phyloP scores from a whole-genome alignment of 371 early-diverging fungal species.

The Blakeslea trispora region DNA sequence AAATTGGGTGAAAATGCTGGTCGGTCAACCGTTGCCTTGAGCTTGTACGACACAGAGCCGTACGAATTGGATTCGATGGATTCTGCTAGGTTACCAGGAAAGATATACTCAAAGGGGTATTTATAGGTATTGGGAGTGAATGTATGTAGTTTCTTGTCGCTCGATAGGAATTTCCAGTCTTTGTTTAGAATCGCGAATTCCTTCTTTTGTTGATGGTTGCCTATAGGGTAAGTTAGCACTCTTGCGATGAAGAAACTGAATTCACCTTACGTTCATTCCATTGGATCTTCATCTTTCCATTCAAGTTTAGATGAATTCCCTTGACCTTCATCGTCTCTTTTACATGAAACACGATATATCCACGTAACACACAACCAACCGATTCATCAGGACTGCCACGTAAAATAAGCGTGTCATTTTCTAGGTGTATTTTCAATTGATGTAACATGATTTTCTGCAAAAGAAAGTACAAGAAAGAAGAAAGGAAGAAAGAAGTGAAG shows the following conservation, averaged over 20 bases:
- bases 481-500: conserved; percentile 1
- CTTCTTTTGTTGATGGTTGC: conserved; percentile 28
- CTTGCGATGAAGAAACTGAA: no score
- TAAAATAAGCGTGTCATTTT: conserved; percentile 28
- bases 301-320: conserved; percentile 28
- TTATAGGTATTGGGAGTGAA: conserved; percentile 24
- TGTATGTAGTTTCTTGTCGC: conserved; percentile 22
- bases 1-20: conserved; percentile 36
- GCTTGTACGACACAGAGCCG: conserved; percentile 38
- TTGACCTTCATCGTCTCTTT: conserved; percentile 32
- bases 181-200: conserved; percentile 26
- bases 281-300: conserved; percentile 32
- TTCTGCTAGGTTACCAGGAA: conserved; percentile 44
- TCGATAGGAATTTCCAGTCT: conserved; percentile 32
- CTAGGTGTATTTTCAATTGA: conserved; percentile 27
- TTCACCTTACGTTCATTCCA: conserved; percentile 39
- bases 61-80: conserved; percentile 36
- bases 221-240: neutral
- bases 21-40: conserved; percentile 42
- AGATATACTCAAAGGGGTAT: conserved; percentile 41
- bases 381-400: conserved; percentile 38
- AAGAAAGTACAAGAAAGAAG: neutral
- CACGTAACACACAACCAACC: conserved; percentile 36
- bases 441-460: conserved; percentile 13
- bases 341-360: conserved; percentile 25